Base-by-base conservation (phyloP, 2,329 filamentous ascomycete species). In the Didymella segeticola region DNA sequence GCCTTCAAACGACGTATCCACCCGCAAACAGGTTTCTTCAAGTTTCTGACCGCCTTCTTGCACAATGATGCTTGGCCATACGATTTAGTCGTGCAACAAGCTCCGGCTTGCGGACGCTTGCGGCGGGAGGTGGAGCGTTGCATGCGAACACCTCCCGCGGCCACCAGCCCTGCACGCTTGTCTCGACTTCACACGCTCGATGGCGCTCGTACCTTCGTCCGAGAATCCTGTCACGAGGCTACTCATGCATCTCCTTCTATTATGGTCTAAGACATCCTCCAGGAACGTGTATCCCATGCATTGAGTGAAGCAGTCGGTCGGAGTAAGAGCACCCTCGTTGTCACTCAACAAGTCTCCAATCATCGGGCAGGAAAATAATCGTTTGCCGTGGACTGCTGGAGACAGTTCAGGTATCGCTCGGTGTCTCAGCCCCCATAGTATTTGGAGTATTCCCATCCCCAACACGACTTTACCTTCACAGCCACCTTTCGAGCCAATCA, bases 61-160 rank as follows among this genome's bases (percentile, higher is more conserved):
- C 12, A 34, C 27, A 17, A 19, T 14, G 3, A 29, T 1, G 7
- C 31, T 43, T 50, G 37, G 47, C 29, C 14, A 5, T 19, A n/a
- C 11, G 10, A 9, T 37, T 14, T 20, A 27, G 26, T n/a, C 11
- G 5, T 39, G 1, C 9, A 9, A 39, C 33, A 50, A 43, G 33
- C 26, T 29, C 23, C 17, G 9, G n/a, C 4, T 7, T 30, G 23
- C 7, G 19, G 31, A 17, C 14, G 12, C 33, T 26, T 15, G 15
- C 11, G 2, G 9, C 7, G 15, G 20, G 33, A 38, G 33, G 39
- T 50, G 47, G 47, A 42, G 27, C 19, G 11, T 10, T 11, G 19
- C 23, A 36, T 49, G 39, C 39, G 33, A 51, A 39, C 47, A 17
- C 31, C 26, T 19, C 30, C 23, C 30, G 25, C 47, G 17, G n/a